Conservation (phyloP, 805 yeast species). For the Yarrowia yakushimensis region DNA sequence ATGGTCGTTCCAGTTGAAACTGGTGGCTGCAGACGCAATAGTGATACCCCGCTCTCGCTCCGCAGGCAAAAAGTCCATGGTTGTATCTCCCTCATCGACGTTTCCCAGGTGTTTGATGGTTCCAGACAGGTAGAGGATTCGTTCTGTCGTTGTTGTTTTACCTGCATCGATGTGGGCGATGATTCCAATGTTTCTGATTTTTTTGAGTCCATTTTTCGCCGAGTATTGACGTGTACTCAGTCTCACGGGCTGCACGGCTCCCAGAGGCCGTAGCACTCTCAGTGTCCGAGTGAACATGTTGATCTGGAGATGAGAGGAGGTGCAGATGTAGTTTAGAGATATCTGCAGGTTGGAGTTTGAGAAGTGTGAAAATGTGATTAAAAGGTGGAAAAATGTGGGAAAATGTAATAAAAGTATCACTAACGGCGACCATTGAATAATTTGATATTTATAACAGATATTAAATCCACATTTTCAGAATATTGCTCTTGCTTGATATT, state of each 20-base stretch:
- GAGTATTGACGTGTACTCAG: not conserved
- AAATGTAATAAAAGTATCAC: too few relatives aligned
- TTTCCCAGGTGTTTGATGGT: constrained; percentile 74
- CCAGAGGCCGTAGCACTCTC: not conserved
- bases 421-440: too few relatives aligned
- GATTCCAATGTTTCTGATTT: constrained; percentile 82
- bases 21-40: constrained; percentile 92
- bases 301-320: not conserved
- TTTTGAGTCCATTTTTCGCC: not conserved
- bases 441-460: too few relatives aligned
- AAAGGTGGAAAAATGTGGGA: too few relatives aligned
- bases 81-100: constrained; percentile 96
- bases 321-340: too few relatives aligned
- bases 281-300: not conserved
- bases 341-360: too few relatives aligned
- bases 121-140: constrained; percentile 90
- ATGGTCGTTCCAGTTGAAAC: constrained; percentile 77
- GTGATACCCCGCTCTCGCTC: constrained; percentile 94
- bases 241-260: not conserved
- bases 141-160: constrained; percentile 94
- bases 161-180: constrained; percentile 99
- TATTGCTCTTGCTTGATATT: too few relatives aligned
- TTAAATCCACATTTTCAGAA: too few relatives aligned
- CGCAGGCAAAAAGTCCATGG: constrained; percentile 85
- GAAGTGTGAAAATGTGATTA: too few relatives aligned